Evolutionary conservation across 1,284 basidiomycete genomes (phyloP).

Genomic region (Rhodotorula sp.): DNA sequence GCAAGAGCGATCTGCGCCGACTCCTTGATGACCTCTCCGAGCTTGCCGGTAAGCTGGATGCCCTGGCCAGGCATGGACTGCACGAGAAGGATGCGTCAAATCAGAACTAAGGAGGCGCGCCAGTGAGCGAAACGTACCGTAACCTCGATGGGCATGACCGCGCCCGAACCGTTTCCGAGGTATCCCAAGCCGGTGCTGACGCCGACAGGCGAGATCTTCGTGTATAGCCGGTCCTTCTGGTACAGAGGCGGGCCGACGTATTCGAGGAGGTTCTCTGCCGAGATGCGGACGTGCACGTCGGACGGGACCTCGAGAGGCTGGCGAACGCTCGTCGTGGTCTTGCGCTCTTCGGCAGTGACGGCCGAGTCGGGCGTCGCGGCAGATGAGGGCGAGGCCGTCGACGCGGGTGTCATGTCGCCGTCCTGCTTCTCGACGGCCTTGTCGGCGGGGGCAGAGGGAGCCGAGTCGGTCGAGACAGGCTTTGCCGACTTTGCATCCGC

Average conservation of each 20-base stretch:
- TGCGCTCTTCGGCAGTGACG: constrained; percentile 45
- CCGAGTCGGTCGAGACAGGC: constrained; percentile 17
- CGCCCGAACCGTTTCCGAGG: constrained; percentile 90
- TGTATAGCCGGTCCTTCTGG: constrained; percentile 91
- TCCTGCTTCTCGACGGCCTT: constrained; percentile 35
- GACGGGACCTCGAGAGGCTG: constrained; percentile 75
- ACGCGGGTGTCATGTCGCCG: constrained; percentile 27
- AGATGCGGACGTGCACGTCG: constrained; percentile 75
- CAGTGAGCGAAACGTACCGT: constrained; percentile 59
- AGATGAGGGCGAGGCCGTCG: constrained; percentile 16
- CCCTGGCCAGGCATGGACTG: constrained; percentile 92
- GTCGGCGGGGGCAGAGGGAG: constrained; percentile 7
- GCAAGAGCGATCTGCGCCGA: constrained; percentile 89
- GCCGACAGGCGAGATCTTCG: constrained; percentile 75
- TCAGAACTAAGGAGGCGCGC: too few relatives aligned
- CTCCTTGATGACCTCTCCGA: constrained; percentile 96
- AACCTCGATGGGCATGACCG: constrained; percentile 95
- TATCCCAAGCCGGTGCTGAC: constrained; percentile 94
- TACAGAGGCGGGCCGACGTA: constrained; percentile 96
- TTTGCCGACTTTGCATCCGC: background rate
- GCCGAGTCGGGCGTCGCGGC: constrained; percentile 37
- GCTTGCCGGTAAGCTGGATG: constrained; percentile 89
- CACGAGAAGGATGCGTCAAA: background rate
- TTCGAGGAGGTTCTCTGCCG: constrained; percentile 83
- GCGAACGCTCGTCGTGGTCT: constrained; percentile 50